Percentiles rank a stretch among this genome's conserved stretches.
These are phyloP conservation scores for Collybia sordida DNA, from an alignment of 768 basidiomycete species.

Conservation along the genomic window DNA sequence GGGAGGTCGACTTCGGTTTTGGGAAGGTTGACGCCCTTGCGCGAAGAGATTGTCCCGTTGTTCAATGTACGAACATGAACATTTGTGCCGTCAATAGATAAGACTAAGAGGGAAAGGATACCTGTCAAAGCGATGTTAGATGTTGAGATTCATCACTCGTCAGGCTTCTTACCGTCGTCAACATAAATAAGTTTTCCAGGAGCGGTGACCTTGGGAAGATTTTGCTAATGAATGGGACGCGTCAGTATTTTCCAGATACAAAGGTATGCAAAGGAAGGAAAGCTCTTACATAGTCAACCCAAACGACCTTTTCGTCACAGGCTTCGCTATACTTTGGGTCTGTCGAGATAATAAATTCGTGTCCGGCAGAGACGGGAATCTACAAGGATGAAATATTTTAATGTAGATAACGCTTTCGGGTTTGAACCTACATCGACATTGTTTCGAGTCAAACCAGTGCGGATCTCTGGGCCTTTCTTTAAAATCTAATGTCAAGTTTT, in stretches of 20 bases:
- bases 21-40: conserved; percentile 99
- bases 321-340: conserved; percentile 77
- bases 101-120: conserved; percentile 90
- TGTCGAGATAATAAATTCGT: conserved; percentile 90
- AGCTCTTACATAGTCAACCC: conserved; percentile 85
- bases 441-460: conserved; percentile 90
- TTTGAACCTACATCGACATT: conserved; percentile 71
- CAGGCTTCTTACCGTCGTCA: conserved; percentile 72
- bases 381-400: conserved; percentile 25
- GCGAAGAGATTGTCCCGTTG: conserved; percentile 89
- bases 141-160: not conserved
- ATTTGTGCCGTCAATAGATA: conserved; percentile 79
- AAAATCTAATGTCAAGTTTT: conserved; percentile 10
- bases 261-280: conserved; percentile 1
- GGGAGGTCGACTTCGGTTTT: conserved; percentile 98
- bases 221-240: conserved; percentile 49
- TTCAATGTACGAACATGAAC: conserved; percentile 87
- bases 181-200: conserved; percentile 98
- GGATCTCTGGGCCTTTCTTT: conserved; percentile 99
- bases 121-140: conserved; percentile 36
- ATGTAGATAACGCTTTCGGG: not conserved
- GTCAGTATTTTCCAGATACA: not conserved
- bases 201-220: conserved; percentile 92
- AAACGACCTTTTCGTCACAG: conserved; percentile 84
- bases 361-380: conserved; percentile 85